phyloP scores from a whole-genome alignment of 148 eudicot species.

The Arctostaphylos glauca region DNA sequence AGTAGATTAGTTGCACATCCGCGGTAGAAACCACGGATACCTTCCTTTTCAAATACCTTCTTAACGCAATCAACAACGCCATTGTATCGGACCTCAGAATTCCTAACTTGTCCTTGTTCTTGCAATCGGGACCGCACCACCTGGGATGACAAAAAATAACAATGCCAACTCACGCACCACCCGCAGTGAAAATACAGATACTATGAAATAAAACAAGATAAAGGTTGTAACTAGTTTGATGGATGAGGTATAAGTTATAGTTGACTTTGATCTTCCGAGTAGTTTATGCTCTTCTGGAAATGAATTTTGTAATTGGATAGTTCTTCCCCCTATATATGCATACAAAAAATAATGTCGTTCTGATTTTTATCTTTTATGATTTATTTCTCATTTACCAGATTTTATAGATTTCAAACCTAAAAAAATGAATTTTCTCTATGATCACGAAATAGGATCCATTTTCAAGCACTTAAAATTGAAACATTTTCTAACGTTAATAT shows the following conservation, averaged over 20 bases:
- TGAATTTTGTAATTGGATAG: neutral
- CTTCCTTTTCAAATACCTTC: slow-evolving; percentile 42
- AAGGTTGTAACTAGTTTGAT: neutral
- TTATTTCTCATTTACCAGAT: neutral
- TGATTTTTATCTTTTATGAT: neutral
- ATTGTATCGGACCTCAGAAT: slow-evolving; percentile 43
- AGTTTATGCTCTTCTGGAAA: neutral
- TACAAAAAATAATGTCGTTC: neutral
- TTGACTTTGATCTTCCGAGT: neutral
- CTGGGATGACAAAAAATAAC: slow-evolving; percentile 29
- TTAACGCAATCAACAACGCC: slow-evolving; percentile 76
- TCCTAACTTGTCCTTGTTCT: slow-evolving; percentile 77
- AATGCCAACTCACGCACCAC: neutral
- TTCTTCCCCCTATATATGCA: neutral
- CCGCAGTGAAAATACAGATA: neutral
- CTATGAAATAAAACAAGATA: too few species aligned
- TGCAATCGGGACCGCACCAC: slow-evolving; percentile 89
- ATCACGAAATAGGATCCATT: neutral
- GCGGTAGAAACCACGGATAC: slow-evolving; percentile 75
- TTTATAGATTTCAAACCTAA: neutral
- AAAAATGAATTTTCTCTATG: neutral
- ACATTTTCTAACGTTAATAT: neutral
- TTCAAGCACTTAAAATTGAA: neutral
- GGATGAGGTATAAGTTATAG: neutral
- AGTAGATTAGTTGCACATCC: slow-evolving; percentile 92